These are phyloP conservation scores for Oryza meridionalis DNA, from an alignment of 176 grass and related monocot species.

Conservation along the genomic window DNA sequence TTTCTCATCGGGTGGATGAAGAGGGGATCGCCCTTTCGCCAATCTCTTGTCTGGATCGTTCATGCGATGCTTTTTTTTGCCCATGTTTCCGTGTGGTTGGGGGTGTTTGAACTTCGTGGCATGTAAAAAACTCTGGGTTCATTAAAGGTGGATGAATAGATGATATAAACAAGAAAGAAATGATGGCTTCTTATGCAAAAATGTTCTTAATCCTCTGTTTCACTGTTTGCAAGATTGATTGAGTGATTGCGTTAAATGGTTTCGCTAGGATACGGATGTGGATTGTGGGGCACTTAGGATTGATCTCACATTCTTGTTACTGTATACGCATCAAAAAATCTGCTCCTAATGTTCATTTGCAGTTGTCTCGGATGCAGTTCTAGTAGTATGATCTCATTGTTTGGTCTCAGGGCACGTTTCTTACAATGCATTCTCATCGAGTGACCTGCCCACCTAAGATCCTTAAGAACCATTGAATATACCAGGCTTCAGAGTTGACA, in stretches of 20 bases:
- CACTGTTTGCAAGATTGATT: not conserved
- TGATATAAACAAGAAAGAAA: not conserved
- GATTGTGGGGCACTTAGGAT: not conserved
- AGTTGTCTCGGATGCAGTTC: too few relatives aligned
- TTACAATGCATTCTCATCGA: not conserved
- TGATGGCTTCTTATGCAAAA: not conserved
- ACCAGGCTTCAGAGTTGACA: not conserved
- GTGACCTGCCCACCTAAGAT: too few relatives aligned
- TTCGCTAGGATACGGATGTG: not conserved
- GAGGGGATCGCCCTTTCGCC: not conserved
- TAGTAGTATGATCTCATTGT: too few relatives aligned
- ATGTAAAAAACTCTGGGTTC: constrained; percentile 20
- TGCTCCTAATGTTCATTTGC: not conserved
- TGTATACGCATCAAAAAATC: not conserved
- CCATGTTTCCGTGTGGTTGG: not conserved
- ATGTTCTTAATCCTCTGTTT: not conserved
- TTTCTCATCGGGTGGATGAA: not conserved
- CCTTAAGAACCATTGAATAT: too few relatives aligned
- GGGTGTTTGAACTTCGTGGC: not conserved
- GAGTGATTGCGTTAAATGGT: not conserved
- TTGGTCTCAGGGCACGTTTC: not conserved
- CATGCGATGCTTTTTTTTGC: not conserved
- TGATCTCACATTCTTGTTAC: not conserved
- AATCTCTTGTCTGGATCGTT: not conserved
- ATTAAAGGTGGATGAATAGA: constrained; percentile 10